A percentile compares a stretch with the other conserved stretches of the same genome.
Conservation (phyloP, 2,329 filamentous ascomycete species). For the Pochonia chlamydosporia region DNA sequence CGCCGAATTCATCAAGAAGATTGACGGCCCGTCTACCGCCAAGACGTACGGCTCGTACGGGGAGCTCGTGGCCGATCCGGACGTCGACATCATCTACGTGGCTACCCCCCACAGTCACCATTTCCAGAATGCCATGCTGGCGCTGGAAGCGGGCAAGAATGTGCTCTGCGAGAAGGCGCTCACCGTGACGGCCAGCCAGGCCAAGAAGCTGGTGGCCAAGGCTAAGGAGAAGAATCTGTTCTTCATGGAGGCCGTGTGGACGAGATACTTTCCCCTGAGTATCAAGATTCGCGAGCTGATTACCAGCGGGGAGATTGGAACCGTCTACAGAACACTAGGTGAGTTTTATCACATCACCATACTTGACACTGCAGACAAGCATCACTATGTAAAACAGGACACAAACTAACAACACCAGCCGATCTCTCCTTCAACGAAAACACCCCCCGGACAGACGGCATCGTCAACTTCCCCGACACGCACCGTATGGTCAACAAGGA, state of each 20-base stretch:
- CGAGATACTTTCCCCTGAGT: constrained; percentile 79
- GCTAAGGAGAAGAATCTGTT: constrained; percentile 69
- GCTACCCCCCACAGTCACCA: constrained; percentile 90
- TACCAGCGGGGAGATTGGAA: constrained; percentile 47
- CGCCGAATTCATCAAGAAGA: constrained; percentile 64
- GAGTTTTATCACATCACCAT: constrained; percentile 17
- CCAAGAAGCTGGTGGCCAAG: constrained; percentile 63
- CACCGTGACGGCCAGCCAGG: constrained; percentile 75
- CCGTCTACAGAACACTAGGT: constrained; percentile 55
- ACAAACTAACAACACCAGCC: constrained; percentile 28
- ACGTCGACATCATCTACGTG: constrained; percentile 82
- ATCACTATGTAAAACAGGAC: constrained; percentile 1
- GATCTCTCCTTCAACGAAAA: constrained; percentile 58
- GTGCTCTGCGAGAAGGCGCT: constrained; percentile 90
- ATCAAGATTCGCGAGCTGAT: constrained; percentile 66
- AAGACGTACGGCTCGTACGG: constrained; percentile 76
- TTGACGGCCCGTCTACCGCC: constrained; percentile 61
- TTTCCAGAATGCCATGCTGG: constrained; percentile 86
- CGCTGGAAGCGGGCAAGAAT: constrained; percentile 75
- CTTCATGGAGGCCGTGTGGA: constrained; percentile 88
- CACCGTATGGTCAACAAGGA: constrained; percentile 79
- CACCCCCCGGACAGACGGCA: constrained; percentile 41
- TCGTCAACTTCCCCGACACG: constrained; percentile 50
- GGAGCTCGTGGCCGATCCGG: constrained; percentile 70
- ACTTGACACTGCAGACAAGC: background rate